phyloP scores from a whole-genome alignment of 805 yeast genomes.

The Torulaspora gathmanii region DNA sequence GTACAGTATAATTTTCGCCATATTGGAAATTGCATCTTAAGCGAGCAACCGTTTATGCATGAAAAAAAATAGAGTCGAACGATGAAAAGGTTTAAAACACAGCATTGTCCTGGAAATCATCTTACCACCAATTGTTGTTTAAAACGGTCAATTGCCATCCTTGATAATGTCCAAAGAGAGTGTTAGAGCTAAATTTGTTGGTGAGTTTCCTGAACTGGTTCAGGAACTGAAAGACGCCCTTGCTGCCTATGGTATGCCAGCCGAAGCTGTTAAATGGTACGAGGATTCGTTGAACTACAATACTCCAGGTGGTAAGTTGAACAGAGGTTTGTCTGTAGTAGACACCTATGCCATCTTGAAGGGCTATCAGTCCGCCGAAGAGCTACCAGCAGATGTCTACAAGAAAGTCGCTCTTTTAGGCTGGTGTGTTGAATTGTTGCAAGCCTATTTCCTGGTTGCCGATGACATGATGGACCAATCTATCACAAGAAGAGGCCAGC shows the following conservation, averaged over 20 bases:
- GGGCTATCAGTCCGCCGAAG: conserved; percentile 52
- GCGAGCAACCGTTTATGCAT: conserved; percentile 4
- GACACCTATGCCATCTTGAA: conserved; percentile 85
- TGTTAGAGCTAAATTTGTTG: conserved; percentile 51
- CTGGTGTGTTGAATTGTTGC: conserved; percentile 91
- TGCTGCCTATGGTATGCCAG: conserved; percentile 70
- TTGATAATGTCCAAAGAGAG: conserved; percentile 25
- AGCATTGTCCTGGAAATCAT: background rate
- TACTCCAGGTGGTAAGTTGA: conserved; percentile 93
- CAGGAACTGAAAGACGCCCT: conserved; percentile 64
- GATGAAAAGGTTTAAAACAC: background rate
- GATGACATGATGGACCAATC: conserved; percentile 98
- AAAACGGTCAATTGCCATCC: conserved; percentile 1
- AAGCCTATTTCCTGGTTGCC: conserved; percentile 94
- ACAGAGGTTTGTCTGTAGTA: conserved; percentile 92
- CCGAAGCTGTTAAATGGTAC: conserved; percentile 84
- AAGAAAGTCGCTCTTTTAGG: conserved; percentile 83
- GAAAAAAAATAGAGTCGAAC: background rate
- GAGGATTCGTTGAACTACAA: conserved; percentile 69
- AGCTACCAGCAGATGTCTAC: conserved; percentile 64
- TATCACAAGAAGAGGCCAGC: conserved; percentile 96
- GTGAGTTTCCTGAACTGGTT: conserved; percentile 71
- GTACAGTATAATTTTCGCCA: conserved; percentile 2
- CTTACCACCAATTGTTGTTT: background rate
- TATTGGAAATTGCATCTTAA: conserved; percentile 2